Evolutionary conservation across 2,329 filamentous ascomycete genomes (phyloP), one percentile per base, ranked within the genome.

Genomic region (Fusarium cicatricum): DNA sequence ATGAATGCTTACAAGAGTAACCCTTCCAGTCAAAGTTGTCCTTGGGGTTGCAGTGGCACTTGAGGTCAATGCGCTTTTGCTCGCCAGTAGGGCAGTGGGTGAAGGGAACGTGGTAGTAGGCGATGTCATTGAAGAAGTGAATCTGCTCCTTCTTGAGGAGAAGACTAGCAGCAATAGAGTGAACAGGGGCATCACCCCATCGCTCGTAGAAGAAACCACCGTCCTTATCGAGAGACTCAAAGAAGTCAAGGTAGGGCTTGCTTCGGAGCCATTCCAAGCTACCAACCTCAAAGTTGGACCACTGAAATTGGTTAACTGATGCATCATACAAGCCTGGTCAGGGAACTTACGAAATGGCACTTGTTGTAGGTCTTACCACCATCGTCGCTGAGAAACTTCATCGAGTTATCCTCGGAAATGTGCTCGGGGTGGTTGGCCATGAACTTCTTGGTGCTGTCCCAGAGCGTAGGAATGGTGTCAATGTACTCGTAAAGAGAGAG

Each of bases 21-120:
- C 91, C 90, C 77, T 97, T 97, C 96, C 96, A 99, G 78, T 99
- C 95, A 82, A 99, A 99, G 81, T 99, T 99, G 56, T 98, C 91
- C 71, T 89, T 88, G 8, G 95, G 94, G 72, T 99, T 92, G 79
- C 95, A 99, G 76, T 93, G 90, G 77, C 95, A 99, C 74, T 91
- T 93, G 65, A 94, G 86, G 65, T 97, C 89, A 50, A 93, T 76
- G 63, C 93, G 87, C 48, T 85, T 86, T 78, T 97, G 84, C 77
- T 98, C 92, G 49, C 90, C 90, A 1, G 92, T 97, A 3, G 95
- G 95, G 77, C 95, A 99, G 77, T 99, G 95, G 5, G 93, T 98
- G 75, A 99, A 99, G 17, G 95, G 95, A 19, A 97, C 90, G 74
- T 99, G 95, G 77, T 92, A 97, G 78, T 99, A 99, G 55, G 91